Base-by-base conservation (phyloP, 495 filamentous ascomycete species). In the Penicillium desertorum region DNA sequence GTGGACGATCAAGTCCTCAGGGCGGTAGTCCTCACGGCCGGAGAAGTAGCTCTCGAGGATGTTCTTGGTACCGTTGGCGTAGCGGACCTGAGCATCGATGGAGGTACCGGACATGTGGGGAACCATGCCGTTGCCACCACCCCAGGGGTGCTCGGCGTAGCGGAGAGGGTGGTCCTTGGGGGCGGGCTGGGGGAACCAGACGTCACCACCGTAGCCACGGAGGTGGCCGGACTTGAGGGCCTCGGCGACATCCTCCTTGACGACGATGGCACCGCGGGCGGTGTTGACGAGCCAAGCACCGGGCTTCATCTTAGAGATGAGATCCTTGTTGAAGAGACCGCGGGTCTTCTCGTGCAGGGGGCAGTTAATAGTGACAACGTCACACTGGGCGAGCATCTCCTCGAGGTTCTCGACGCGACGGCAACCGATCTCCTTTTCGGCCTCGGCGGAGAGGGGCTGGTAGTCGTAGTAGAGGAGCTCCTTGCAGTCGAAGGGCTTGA, bases 381-480 rank as follows among this genome's bases (percentile, higher is more conserved):
- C 94, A 76, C 92, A 97, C 83, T 97, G 92, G 53, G 83, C 81
- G 55, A 98, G 78, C 86, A 98, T 88, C 77, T 98, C 94, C 82
- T 97, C 93, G 63, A 98, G 85, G 66, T 69, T 79, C 12, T 89
- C 83, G 37, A 96, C 92, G 55, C 94, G 85, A 66, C 94, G 83
- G 82, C 88, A 92, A 72, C 94, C 94, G 75, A 98, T 97, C 81
- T 97, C 94, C 75, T 88, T 87, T 85, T 98, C 94, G 63, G 86
- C 79, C 79, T 96, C 92, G 54, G 91, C 71, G 51, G 73, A 80
- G 59, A 98, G 83, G 34, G 93, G 92, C 79, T 98, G 94, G 86
- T 98, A 98, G 80, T 98, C 94, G 73, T 89, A 98, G 88, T 98
- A 98, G 56, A 98, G 83, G 39, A 98, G 84, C 83, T 98, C 94